Conservation (phyloP, 371 early-diverging fungal genomes). For the Rhizopus sp. region DNA sequence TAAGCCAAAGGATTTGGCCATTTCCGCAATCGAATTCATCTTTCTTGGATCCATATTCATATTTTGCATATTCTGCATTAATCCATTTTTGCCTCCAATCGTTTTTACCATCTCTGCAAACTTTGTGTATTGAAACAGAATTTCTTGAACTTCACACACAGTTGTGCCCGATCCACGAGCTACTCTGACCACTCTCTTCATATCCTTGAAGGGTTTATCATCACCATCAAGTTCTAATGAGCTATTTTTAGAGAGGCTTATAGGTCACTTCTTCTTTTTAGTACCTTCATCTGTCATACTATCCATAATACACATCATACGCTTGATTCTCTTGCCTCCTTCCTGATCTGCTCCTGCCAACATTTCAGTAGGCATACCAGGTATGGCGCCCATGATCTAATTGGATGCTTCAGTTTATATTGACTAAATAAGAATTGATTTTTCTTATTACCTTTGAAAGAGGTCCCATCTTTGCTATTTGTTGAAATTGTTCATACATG, state of each 20-base stretch:
- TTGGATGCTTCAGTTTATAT: not conserved
- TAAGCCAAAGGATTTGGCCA: constrained; percentile 2
- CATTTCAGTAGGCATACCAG: constrained; percentile 92
- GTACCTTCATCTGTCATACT: constrained; percentile 89
- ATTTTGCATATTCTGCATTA: constrained; percentile 69
- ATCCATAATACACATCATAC: constrained; percentile 96
- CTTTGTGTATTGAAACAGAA: constrained; percentile 82
- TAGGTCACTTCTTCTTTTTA: too few relatives aligned
- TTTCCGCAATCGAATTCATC: constrained; percentile 29
- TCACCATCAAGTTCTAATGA: constrained; percentile 88
- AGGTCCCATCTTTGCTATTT: constrained; percentile 94
- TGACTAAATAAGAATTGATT: not conserved
- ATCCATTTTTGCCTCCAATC: constrained; percentile 93
- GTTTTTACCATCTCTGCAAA: constrained; percentile 95
- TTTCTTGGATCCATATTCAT: constrained; percentile 42
- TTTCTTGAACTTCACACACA: constrained; percentile 83
- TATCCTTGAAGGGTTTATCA: constrained; percentile 85
- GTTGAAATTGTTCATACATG: constrained; percentile 96
- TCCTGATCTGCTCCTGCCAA: constrained; percentile 78
- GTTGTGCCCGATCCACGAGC: constrained; percentile 92
- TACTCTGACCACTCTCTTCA: constrained; percentile 83
- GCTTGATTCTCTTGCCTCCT: constrained; percentile 78
- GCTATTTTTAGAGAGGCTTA: not conserved
- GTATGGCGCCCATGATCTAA: constrained; percentile 91
- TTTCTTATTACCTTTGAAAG: constrained; percentile 74